Percentiles rank a stretch among this genome's conserved stretches.
Conservation (phyloP, 768 basidiomycete species). For the Phanerochaete sordida region DNA sequence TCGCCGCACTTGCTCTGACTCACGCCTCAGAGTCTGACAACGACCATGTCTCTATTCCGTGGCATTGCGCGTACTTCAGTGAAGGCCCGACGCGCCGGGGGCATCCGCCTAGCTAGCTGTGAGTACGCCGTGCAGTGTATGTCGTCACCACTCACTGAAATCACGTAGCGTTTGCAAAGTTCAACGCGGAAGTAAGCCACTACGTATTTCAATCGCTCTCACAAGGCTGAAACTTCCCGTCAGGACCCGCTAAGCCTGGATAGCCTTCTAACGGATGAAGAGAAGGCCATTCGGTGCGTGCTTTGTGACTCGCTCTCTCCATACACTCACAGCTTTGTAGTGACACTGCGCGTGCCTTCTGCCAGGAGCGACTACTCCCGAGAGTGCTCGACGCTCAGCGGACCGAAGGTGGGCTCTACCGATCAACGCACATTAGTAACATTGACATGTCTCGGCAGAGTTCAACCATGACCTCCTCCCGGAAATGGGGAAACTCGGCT, state of each 20-base stretch:
- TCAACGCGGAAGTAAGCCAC: slow-evolving; percentile 26
- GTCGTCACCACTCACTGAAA: neutral
- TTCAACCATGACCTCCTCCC: slow-evolving; percentile 74
- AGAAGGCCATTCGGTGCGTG: slow-evolving; percentile 77
- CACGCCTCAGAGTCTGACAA: neutral
- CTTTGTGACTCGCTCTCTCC: neutral
- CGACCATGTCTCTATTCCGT: neutral
- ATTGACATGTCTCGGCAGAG: slow-evolving; percentile 37
- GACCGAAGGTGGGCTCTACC: slow-evolving; percentile 61
- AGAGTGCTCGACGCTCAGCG: slow-evolving; percentile 87
- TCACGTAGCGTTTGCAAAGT: slow-evolving; percentile 20
- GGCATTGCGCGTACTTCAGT: neutral
- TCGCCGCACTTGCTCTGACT: neutral
- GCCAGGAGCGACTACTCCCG: slow-evolving; percentile 85
- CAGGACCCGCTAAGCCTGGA: slow-evolving; percentile 86
- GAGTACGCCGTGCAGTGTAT: neutral
- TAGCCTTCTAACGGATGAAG: slow-evolving; percentile 82
- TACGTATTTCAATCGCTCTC: neutral
- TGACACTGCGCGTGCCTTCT: slow-evolving; percentile 76
- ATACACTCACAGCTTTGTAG: slow-evolving; percentile 34
- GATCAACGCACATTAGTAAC: neutral
- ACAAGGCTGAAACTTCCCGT: neutral
- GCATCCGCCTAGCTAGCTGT: slow-evolving; percentile 1
- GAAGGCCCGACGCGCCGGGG: neutral
- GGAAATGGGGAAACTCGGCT: slow-evolving; percentile 90